A percentile compares a stretch with the other conserved stretches of the same genome.
Conservation (phyloP, 73 alveolate genomes). For the Stentor coeruleus region DNA sequence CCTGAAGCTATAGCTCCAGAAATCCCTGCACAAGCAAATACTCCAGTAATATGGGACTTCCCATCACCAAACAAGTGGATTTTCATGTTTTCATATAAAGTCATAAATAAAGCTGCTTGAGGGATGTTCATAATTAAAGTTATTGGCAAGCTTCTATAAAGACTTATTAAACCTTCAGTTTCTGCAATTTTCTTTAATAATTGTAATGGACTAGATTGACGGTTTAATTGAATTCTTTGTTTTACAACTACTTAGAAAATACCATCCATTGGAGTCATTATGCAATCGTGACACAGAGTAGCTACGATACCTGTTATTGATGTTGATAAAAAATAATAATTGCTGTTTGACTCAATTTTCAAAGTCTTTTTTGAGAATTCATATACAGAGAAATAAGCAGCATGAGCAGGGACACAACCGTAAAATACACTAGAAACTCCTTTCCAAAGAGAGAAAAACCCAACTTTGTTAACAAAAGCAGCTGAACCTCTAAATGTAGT, state of each 20-base stretch:
- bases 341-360: conserved; percentile 42
- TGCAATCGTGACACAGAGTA: conserved; percentile 72
- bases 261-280: conserved; percentile 84
- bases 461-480: conserved; percentile 55
- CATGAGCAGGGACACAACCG: conserved; percentile 96
- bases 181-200: conserved; percentile 38
- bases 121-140: conserved; percentile 84
- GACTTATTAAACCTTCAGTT: conserved; percentile 67
- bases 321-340: conserved; percentile 48
- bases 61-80: conserved; percentile 34
- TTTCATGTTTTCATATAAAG: conserved; percentile 79
- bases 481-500: conserved; percentile 24
- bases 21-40: conserved; percentile 75
- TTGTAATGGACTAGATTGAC: conserved; percentile 26
- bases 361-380: conserved; percentile 56
- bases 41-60: conserved; percentile 54
- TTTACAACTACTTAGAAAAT: conserved; percentile 54
- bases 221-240: conserved; percentile 68
- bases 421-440: conserved; percentile 78
- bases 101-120: conserved; percentile 61
- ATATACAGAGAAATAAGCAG: conserved; percentile 67
- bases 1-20: conserved; percentile 82
- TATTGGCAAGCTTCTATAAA: conserved; percentile 70
- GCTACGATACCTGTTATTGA: conserved; percentile 74
- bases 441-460: conserved; percentile 59